Conservation (phyloP, 345 rosid species). For the Melaleuca quinquenervia region DNA sequence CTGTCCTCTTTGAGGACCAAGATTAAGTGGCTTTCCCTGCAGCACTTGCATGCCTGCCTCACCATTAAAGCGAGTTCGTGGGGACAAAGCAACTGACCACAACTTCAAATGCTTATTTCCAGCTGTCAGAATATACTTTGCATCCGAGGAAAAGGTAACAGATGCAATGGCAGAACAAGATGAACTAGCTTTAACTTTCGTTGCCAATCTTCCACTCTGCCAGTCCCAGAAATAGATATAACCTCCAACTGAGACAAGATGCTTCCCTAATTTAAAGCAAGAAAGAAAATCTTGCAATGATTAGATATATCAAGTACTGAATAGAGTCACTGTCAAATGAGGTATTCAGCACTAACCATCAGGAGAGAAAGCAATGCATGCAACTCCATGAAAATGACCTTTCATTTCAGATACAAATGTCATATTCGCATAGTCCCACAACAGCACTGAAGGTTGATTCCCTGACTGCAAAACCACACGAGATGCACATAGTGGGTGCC, state of each 20-base stretch:
- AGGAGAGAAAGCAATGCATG: constrained; percentile 72
- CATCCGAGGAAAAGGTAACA: constrained; percentile 56
- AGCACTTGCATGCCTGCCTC: constrained; percentile 19
- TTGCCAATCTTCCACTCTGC: constrained; percentile 40
- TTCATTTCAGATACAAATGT: constrained; percentile 53
- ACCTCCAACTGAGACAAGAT: constrained; percentile 70
- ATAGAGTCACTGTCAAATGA: neutral
- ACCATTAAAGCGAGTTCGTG: constrained; percentile 36
- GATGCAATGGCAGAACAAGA: constrained; percentile 41
- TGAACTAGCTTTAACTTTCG: constrained; percentile 68
- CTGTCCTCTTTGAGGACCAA: constrained; percentile 50
- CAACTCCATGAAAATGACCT: constrained; percentile 67
- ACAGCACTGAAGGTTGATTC: constrained; percentile 64
- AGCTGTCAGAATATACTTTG: constrained; percentile 59
- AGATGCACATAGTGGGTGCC: constrained; percentile 1
- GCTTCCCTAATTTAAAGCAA: constrained; percentile 34
- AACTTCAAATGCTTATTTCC: constrained; percentile 71
- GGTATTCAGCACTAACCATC: constrained; percentile 38
- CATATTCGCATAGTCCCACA: constrained; percentile 50
- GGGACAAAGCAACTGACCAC: constrained; percentile 56
- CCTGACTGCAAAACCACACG: constrained; percentile 41
- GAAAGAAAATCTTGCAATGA: neutral
- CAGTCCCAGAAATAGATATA: constrained; percentile 80
- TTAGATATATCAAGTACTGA: neutral
- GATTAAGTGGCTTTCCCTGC: constrained; percentile 48